Base-by-base conservation (phyloP, 495 filamentous ascomycete species). In the Aspergillus baeticus region DNA sequence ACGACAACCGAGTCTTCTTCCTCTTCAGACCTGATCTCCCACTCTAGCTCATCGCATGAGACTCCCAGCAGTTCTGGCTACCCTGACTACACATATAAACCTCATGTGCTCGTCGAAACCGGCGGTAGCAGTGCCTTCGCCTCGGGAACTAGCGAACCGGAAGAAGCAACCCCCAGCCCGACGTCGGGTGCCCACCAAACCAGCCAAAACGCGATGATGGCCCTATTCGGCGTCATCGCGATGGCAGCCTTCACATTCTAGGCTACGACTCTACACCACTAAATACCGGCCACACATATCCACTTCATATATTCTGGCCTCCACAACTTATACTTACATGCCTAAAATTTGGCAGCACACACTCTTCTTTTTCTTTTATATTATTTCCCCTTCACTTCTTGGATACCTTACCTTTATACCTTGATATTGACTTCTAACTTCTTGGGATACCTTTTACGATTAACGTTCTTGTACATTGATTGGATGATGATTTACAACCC, bases 101-200 rank as follows among this genome's bases (percentile, higher is more conserved):
- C 70, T 1, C 71, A 74, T 44, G 66, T 67, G 11, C 65, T 74
- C 47, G 53, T 57, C 8, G 64, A 70, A 44, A 72, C 70, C 29
- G 60, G 59, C 37, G 38, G 26, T 22, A 37, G 45, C 26, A 18
- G 31, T 2, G 17, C 17, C 10, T 43, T 13, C 13, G 45, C 54
- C 20, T 57, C 54, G n/a, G 33, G 26, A 1, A 57, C 54, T 1
- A 50, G 45, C 38, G 44, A 57, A 15, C 14, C 36, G 18, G 42
- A 45, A 29, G 45, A 29, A 57, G 46, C 34, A 43, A 6, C 45
- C 8, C 22, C 53, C 21, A 45, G 41, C 36, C 45, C 54, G 36
- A 57, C 54, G 26, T 49, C 37, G 31, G 54, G 54, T 17, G 54
- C 54, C 11, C 34, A 22, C 10, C 33, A 38, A 35, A 21, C 21